phyloP scores from a whole-genome alignment of 2,329 filamentous ascomycete genomes.

The Byssothecium circinans region DNA sequence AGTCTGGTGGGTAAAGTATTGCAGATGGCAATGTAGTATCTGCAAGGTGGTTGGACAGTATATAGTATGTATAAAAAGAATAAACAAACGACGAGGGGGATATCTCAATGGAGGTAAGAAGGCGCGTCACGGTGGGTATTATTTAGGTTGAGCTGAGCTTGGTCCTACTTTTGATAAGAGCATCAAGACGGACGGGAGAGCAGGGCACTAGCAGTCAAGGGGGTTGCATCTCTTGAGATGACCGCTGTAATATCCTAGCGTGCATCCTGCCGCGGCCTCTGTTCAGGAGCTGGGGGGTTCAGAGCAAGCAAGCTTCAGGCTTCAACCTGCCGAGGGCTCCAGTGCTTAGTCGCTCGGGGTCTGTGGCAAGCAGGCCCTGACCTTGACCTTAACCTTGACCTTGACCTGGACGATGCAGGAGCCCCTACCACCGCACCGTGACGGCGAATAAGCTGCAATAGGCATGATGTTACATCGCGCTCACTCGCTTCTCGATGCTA shows the following conservation, averaged over 20 bases:
- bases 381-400: too few species aligned
- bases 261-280: constrained; percentile 6
- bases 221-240: constrained; percentile 7
- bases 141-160: constrained; percentile 41
- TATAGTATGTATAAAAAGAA: constrained; percentile 37
- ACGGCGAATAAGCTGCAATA: constrained; percentile 36
- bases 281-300: neutral
- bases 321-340: constrained; percentile 27
- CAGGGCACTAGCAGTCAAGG: constrained; percentile 35
- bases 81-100: constrained; percentile 41
- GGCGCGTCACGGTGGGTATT: constrained; percentile 44
- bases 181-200: constrained; percentile 41
- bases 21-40: constrained; percentile 30
- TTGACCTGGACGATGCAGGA: constrained; percentile 16
- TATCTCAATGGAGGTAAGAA: constrained; percentile 42
- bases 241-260: constrained; percentile 4
- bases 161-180: constrained; percentile 44
- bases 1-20: constrained; percentile 23
- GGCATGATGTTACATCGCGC: constrained; percentile 42
- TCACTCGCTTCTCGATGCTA: constrained; percentile 15
- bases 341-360: too few species aligned
- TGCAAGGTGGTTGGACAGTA: constrained; percentile 32
- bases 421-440: constrained; percentile 29
- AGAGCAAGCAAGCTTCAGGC: neutral
- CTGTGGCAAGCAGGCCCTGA: constrained; percentile 29